Evolutionary conservation across 1,284 basidiomycete genomes (phyloP).

Genomic region (Butyriboletus appendiculatus): DNA sequence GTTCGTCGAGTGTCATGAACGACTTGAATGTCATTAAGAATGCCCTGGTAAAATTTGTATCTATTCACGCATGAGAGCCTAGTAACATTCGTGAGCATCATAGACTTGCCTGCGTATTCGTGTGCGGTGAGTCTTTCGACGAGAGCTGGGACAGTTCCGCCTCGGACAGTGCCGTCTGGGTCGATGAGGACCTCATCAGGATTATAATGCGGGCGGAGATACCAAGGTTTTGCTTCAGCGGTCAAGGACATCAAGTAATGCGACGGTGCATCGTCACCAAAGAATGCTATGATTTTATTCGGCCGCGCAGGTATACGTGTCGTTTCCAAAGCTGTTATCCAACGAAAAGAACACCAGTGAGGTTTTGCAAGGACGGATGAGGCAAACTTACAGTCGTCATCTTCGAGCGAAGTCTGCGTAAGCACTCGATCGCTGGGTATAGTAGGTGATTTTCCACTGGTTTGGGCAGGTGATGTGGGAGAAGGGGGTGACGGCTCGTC

Average conservation of each 20-base stretch:
- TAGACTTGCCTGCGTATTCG: constrained; percentile 52
- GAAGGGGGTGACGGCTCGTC: background rate
- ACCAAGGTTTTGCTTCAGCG: constrained; percentile 60
- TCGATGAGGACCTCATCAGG: constrained; percentile 68
- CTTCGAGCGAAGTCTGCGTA: constrained; percentile 7
- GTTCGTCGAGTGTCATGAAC: constrained; percentile 67
- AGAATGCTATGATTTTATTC: constrained; percentile 58
- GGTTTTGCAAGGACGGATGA: background rate
- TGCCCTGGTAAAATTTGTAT: constrained; percentile 68
- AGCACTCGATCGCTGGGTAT: background rate
- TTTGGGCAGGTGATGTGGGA: constrained; percentile 8
- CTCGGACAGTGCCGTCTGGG: constrained; percentile 66
- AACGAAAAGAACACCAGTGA: background rate
- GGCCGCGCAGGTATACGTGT: constrained; percentile 23
- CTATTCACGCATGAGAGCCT: constrained; percentile 34
- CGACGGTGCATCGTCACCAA: constrained; percentile 58
- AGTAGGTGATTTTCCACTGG: constrained; percentile 5
- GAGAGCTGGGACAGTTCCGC: constrained; percentile 68
- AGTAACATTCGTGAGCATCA: background rate
- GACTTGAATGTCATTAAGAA: constrained; percentile 85
- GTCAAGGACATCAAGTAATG: constrained; percentile 43
- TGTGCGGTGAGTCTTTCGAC: constrained; percentile 76
- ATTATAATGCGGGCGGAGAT: constrained; percentile 64
- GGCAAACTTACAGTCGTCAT: constrained; percentile 18
- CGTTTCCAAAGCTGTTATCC: constrained; percentile 14